phyloP scores from a whole-genome alignment of 2,329 filamentous ascomycete genomes.

The Biscogniauxia mediterranea region DNA sequence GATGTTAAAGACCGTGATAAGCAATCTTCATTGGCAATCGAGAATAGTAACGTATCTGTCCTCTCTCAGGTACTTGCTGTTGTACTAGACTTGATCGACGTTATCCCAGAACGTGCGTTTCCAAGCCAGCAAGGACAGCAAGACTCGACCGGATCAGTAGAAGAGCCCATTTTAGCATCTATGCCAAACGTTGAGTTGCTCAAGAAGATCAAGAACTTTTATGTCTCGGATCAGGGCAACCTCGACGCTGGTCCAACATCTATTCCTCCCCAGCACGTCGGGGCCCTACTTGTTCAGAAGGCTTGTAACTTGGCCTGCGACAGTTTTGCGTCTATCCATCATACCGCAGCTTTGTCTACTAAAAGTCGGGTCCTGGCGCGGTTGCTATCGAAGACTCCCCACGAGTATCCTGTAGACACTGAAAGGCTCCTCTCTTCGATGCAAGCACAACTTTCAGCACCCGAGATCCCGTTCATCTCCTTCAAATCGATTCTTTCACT shows the following conservation, averaged over 20 bases:
- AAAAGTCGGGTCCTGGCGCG: constrained; percentile 60
- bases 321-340: constrained; percentile 41
- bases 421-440: constrained; percentile 50
- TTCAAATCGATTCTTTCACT: constrained; percentile 61
- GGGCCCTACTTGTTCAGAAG: constrained; percentile 64
- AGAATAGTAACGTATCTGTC: constrained; percentile 21
- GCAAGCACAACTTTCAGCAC: constrained; percentile 42
- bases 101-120: constrained; percentile 66
- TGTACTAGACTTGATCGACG: constrained; percentile 56
- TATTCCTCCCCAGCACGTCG: constrained; percentile 53
- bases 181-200: constrained; percentile 52
- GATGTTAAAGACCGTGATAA: constrained; percentile 43
- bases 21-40: constrained; percentile 6
- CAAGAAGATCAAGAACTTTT: constrained; percentile 63
- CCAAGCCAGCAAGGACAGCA: constrained; percentile 29
- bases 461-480: constrained; percentile 47
- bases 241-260: constrained; percentile 61
- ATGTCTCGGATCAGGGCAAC: constrained; percentile 68
- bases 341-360: constrained; percentile 50
- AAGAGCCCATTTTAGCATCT: constrained; percentile 29
- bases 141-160: constrained; percentile 26
- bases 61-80: constrained; percentile 43
- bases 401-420: constrained; percentile 45
- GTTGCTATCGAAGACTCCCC: constrained; percentile 53
- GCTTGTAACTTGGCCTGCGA: constrained; percentile 52